These are phyloP conservation scores for Cryptococcus maquisensis DNA, from an alignment of 1,284 basidiomycete species.

Conservation along the genomic window DNA sequence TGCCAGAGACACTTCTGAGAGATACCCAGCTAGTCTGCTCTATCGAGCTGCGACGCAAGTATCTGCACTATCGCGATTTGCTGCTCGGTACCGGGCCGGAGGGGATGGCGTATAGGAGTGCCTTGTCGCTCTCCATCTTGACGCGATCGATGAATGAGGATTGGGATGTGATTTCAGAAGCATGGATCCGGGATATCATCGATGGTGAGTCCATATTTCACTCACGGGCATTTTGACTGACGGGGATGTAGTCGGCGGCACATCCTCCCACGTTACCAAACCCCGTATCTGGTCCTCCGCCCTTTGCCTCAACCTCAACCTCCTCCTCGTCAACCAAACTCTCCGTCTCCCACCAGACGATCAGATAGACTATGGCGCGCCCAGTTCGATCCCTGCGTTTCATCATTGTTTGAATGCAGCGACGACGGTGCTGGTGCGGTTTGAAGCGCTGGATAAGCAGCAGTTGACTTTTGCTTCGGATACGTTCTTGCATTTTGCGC, in stretches of 20 bases:
- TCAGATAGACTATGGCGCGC: conserved; percentile 19
- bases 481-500: conserved; percentile 38
- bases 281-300: conserved; percentile 32
- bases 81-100: conserved; percentile 12
- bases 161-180: conserved; percentile 27
- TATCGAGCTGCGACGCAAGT: conserved; percentile 30
- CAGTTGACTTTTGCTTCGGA: conserved; percentile 36
- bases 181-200: conserved; percentile 36
- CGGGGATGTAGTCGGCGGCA: conserved; percentile 18
- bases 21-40: conserved; percentile 35
- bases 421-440: conserved; percentile 26
- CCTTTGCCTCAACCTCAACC: conserved; percentile 35
- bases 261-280: conserved; percentile 26
- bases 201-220: conserved; percentile 19
- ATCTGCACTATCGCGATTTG: conserved; percentile 32
- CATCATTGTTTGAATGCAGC: conserved; percentile 35
- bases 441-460: conserved; percentile 26
- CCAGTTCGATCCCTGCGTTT: conserved; percentile 30
- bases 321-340: conserved; percentile 36
- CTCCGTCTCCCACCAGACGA: conserved; percentile 29
- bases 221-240: neutral
- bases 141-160: conserved; percentile 37
- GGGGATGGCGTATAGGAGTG: conserved; percentile 18
- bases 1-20: conserved; percentile 20
- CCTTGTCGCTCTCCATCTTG: conserved; percentile 28